Base-by-base conservation (phyloP, 768 basidiomycete species). In the Clavulina sp. region DNA sequence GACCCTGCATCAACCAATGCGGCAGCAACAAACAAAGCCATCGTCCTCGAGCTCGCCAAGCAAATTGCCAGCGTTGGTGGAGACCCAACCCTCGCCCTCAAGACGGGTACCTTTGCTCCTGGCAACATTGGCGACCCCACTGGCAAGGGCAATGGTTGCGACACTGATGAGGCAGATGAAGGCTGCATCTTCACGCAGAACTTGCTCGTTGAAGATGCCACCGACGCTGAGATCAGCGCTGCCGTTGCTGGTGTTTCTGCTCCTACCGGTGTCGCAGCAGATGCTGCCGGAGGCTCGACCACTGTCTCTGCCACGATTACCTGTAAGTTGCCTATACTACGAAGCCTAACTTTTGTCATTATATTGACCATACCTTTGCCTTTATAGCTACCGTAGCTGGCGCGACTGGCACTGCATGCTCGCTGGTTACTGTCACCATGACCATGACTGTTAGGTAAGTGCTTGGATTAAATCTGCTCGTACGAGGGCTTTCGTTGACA, bases 111-210 rank as follows among this genome's bases (percentile, higher is more conserved):
- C 13, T 80, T 81, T 61, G 72, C 72, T 13, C 76, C 78, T 23
- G 78, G 77, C 26, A 60, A 68, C 33, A 57, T 70, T 29, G 65
- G 65, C 56, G 79, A 80, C 60, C 32, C 64, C 18, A 79, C 77
- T 3, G 75, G 58, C 28, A 70, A 68, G 57, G 77, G 77, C 7
- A 75, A 76, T 60, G 69, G 69, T 16, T 78, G 76, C 56, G 70
- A 79, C n/a, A n/a, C n/a, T n/a, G n/a, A 65, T 16, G 67, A 73
- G 59, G 78, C 81, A 58, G 48, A 71, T 3, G 59, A 58, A 7
- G 78, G 79, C 1, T 82, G 79, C 63, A 81, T 80, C 57, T 71
- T 77, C 66, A 72, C 76, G 3, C 69, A 76, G 63, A 77, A 77
- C 60, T 68, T 78, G 23, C 62, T 78, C 36, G 75, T 77, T 3